Evolutionary conservation across 306 rosid genomes (phyloP), one percentile per base, ranked within the genome.

Genomic region (Glycyrrhiza uralensis): DNA sequence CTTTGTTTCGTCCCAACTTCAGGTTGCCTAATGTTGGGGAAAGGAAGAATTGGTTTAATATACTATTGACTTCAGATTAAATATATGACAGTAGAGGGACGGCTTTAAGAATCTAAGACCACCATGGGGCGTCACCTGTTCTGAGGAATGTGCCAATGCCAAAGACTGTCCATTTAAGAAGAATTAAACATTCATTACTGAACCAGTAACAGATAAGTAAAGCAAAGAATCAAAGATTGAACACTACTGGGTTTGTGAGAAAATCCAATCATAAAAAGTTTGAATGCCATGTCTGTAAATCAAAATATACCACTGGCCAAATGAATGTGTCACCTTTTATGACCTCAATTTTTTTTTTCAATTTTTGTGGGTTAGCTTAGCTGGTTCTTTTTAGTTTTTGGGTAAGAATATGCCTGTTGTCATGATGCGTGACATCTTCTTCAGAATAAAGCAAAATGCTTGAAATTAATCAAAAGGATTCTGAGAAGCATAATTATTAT

Each of bases 71-170:
- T 33, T 26, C 56, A 62, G 33, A 72, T 68, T 22, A 38, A 19
- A 70, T 51, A 76, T 29, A 9, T 57, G 60, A 75, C 56, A 47
- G 64, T 15, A 30, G 52, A 73, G 39, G 10, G 23, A 24, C 15
- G 5, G 62, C 45, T 68, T 66, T 39, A 28, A 59, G 19, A 45
- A n/a, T n/a, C 79, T 69, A 91, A 76, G 97, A 46, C 97, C 97
- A 91, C 96, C 97, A 91, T 75, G 97, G 97, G 79, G 70, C 78
- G 0, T 85, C 96, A 38, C 93, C 97, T 41, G 96, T 91, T 87
- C 97, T 91, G 85, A 91, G 89, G 64, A 85, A 71, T 90, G 96
- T 7, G 89, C 96, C 87, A 91, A 74, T 22, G 96, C 93, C 71
- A 90, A 69, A 70, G 96, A 90, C 96, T 90, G 96, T 76, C 32